These are phyloP conservation scores for Phytophthora parvispora DNA, from an alignment of 352 stramenopile species.

Conservation along the genomic window DNA sequence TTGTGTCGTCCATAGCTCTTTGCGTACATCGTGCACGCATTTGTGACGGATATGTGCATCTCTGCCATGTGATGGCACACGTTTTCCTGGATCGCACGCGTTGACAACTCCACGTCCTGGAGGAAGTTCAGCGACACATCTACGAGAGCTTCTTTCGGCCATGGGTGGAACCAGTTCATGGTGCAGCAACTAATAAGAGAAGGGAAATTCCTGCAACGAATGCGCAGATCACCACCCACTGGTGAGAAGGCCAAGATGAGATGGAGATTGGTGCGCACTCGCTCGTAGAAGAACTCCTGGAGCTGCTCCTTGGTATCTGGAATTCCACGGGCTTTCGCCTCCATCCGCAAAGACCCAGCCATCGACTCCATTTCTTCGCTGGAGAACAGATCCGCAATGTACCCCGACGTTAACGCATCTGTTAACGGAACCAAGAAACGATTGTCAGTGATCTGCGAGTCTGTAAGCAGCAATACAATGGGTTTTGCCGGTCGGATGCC, in stretches of 20 bases:
- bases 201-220: conserved; percentile 86
- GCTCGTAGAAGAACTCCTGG: conserved; percentile 92
- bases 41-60: conserved; percentile 91
- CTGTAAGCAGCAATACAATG: conserved; percentile 91
- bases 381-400: conserved; percentile 87
- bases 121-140: conserved; percentile 91
- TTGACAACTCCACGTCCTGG: conserved; percentile 73
- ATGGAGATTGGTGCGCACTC: conserved; percentile 90
- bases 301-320: conserved; percentile 93
- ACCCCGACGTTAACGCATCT: conserved; percentile 83
- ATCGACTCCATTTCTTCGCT: conserved; percentile 93
- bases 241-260: conserved; percentile 90
- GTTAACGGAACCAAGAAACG: conserved; percentile 91
- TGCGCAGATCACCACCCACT: conserved; percentile 76
- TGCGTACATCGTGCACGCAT: conserved; percentile 80
- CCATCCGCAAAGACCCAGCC: conserved; percentile 68
- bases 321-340: conserved; percentile 89
- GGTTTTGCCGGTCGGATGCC: conserved; percentile 89
- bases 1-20: conserved; percentile 86
- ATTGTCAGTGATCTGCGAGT: conserved; percentile 90
- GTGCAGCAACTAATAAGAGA: conserved; percentile 74
- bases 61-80: conserved; percentile 95
- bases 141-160: conserved; percentile 90
- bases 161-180: conserved; percentile 94
- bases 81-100: conserved; percentile 88